These are phyloP conservation scores for Pistacia integerrima DNA, from an alignment of 345 rosid genomes.

Conservation along the genomic window DNA sequence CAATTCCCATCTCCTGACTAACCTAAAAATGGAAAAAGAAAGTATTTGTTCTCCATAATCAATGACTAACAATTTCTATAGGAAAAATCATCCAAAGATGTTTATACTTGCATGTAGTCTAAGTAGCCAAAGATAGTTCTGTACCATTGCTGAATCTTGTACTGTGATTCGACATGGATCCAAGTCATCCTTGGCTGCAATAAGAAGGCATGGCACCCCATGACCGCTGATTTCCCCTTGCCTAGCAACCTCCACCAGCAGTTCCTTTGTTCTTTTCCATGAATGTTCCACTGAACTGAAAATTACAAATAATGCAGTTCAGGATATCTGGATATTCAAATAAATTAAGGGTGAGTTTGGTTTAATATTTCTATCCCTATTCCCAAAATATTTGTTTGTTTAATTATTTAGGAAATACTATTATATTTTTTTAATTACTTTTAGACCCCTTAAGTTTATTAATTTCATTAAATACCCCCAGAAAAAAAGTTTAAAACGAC, in stretches of 20 bases:
- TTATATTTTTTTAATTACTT: too few species aligned
- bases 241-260: conserved; percentile 67
- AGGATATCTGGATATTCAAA: conserved; percentile 8
- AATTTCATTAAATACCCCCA: too few species aligned
- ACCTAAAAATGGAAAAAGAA: conserved; percentile 40
- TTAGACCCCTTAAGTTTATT: too few species aligned
- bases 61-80: neutral
- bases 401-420: too few species aligned
- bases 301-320: conserved; percentile 25
- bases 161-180: conserved; percentile 60
- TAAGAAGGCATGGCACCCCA: conserved; percentile 69
- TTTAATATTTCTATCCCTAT: too few species aligned
- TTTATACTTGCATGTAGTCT: neutral
- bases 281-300: conserved; percentile 75
- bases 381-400: too few species aligned
- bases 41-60: neutral
- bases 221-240: conserved; percentile 65
- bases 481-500: too few species aligned
- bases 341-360: too few species aligned
- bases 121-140: conserved; percentile 9
- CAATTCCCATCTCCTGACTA: conserved; percentile 71
- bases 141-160: conserved; percentile 62
- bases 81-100: neutral
- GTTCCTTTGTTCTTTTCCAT: conserved; percentile 71
- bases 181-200: conserved; percentile 81